Evolutionary conservation across 148 eudicot species (phyloP).

Genomic region (Camellia lanceoleosa): DNA sequence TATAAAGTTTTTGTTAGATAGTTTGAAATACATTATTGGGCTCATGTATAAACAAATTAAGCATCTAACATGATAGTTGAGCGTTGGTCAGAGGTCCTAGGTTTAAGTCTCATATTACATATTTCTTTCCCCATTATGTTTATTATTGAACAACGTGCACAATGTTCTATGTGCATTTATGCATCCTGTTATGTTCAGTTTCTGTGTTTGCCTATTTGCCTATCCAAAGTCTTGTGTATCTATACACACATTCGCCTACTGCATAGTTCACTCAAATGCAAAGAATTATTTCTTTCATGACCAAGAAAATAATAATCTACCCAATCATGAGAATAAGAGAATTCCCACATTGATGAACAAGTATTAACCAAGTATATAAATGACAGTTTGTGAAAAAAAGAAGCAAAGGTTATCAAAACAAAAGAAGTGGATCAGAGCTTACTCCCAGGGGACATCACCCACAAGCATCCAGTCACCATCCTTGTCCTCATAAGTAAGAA

Average conservation of each 20-base stretch:
- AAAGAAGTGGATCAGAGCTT: slow-evolving; percentile 22
- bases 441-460: slow-evolving; percentile 53
- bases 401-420: neutral
- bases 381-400: neutral
- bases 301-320: neutral
- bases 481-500: slow-evolving; percentile 48
- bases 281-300: neutral
- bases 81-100: neutral
- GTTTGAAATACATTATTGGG: neutral
- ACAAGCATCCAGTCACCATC: slow-evolving; percentile 50
- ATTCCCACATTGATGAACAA: neutral
- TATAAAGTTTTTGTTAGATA: neutral
- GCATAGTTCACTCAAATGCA: neutral
- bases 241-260: neutral
- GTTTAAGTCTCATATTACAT: neutral
- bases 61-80: neutral
- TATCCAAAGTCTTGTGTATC: neutral
- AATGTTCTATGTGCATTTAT: neutral
- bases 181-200: neutral
- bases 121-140: neutral
- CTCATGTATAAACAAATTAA: neutral
- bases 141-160: neutral
- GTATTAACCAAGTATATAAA: neutral
- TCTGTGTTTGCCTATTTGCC: neutral
- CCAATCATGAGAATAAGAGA: neutral